Conservation (phyloP, 352 stramenopile genomes). For the Pythium myriotylum region DNA sequence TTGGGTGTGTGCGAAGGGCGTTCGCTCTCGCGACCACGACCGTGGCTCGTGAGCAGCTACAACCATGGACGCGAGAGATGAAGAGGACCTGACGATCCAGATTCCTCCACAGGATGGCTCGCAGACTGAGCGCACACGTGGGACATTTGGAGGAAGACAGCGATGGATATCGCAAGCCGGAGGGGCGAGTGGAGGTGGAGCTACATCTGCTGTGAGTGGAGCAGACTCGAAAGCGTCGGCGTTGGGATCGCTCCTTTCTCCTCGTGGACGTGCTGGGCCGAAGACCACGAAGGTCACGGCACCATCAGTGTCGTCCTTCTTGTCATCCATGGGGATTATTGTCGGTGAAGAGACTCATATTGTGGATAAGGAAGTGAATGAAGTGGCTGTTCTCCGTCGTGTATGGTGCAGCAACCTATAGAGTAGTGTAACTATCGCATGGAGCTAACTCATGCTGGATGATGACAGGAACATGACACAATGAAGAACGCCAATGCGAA, state of each 20-base stretch:
- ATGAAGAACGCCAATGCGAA: slow-evolving; percentile 67
- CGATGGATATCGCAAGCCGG: slow-evolving; percentile 56
- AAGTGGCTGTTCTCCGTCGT: slow-evolving; percentile 63
- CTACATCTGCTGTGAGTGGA: slow-evolving; percentile 10
- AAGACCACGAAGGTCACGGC: slow-evolving; percentile 55
- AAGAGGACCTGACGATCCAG: slow-evolving; percentile 74
- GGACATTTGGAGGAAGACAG: slow-evolving; percentile 73
- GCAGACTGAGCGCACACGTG: slow-evolving; percentile 66
- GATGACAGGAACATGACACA: slow-evolving; percentile 60
- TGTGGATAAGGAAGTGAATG: slow-evolving; percentile 80
- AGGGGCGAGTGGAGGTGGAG: background rate
- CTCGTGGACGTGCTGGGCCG: slow-evolving; percentile 25
- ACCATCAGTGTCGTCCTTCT: slow-evolving; percentile 68
- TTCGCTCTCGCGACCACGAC: too few relatives aligned
- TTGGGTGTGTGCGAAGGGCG: too few relatives aligned
- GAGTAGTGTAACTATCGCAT: background rate
- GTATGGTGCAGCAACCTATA: slow-evolving; percentile 29
- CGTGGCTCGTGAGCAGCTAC: too few relatives aligned
- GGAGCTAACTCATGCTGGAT: too few relatives aligned
- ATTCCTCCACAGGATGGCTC: slow-evolving; percentile 69
- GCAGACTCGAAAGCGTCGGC: slow-evolving; percentile 45
- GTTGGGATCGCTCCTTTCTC: slow-evolving; percentile 42
- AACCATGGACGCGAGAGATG: slow-evolving; percentile 42
- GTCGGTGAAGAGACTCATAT: slow-evolving; percentile 80
- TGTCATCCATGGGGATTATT: slow-evolving; percentile 71